These are phyloP conservation scores for Parsonsia alboflavescens DNA, from an alignment of 257 asterid species.

Conservation along the genomic window DNA sequence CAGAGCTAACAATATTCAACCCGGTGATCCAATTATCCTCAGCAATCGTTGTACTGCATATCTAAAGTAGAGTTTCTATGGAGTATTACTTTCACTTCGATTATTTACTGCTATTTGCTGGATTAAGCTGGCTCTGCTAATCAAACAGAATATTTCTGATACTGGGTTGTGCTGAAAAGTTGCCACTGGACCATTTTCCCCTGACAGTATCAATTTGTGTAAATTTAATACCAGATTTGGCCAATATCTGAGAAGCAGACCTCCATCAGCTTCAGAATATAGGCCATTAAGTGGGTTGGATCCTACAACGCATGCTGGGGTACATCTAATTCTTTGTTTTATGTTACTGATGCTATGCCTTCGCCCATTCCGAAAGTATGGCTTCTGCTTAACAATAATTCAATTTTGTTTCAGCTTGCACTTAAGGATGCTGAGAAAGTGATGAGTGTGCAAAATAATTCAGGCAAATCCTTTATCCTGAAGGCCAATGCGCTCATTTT, in stretches of 20 bases:
- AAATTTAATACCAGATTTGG: constrained; percentile 44
- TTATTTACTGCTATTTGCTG: neutral
- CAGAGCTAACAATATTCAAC: constrained; percentile 69
- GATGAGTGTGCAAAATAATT: constrained; percentile 41
- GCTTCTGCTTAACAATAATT: constrained; percentile 9
- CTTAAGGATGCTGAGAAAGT: constrained; percentile 90
- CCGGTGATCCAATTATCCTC: constrained; percentile 60
- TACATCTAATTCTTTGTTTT: constrained; percentile 20
- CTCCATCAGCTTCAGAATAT: constrained; percentile 73
- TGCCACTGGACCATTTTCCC: neutral
- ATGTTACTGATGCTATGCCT: neutral
- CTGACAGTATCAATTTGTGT: neutral
- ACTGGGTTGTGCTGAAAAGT: constrained; percentile 9
- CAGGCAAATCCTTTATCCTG: constrained; percentile 51
- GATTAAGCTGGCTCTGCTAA: neutral
- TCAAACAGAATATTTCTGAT: neutral
- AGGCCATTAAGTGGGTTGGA: constrained; percentile 85
- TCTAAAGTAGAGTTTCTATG: constrained; percentile 48
- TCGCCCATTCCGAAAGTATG: constrained; percentile 7
- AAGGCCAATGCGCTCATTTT: constrained; percentile 86
- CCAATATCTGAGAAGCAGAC: constrained; percentile 67
- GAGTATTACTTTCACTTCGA: neutral
- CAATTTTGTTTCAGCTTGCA: constrained; percentile 59
- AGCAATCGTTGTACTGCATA: constrained; percentile 83
- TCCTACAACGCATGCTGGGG: constrained; percentile 94